Evolutionary conservation across 495 filamentous ascomycete species (phyloP).

Genomic region (Daldinia decipiens): DNA sequence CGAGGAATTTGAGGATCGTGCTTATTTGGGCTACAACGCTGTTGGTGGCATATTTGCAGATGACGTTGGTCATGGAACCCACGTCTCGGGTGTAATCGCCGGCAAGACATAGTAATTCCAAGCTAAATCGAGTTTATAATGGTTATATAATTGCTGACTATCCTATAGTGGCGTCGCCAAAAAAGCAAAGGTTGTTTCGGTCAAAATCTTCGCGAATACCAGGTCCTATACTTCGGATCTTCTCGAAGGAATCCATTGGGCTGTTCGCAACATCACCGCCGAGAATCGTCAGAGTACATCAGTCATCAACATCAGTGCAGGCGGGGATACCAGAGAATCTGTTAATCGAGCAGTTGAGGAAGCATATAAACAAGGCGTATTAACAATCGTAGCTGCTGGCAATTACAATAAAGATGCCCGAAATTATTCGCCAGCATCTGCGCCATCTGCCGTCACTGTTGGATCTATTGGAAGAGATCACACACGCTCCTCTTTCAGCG

Average conservation of each 20-base stretch:
- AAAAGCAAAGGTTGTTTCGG: conserved; percentile 66
- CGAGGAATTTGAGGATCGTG: conserved; percentile 65
- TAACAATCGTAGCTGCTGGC: conserved; percentile 62
- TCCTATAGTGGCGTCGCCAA: conserved; percentile 65
- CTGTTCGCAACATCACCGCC: conserved; percentile 55
- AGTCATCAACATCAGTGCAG: conserved; percentile 60
- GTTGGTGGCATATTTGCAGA: conserved; percentile 55
- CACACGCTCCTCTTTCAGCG: conserved; percentile 64
- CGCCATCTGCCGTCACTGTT: conserved; percentile 64
- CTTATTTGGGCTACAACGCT: conserved; percentile 64
- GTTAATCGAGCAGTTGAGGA: conserved; percentile 60
- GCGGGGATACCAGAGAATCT: conserved; percentile 58
- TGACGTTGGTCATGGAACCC: conserved; percentile 71
- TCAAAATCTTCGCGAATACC: conserved; percentile 65
- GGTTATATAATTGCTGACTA: conserved; percentile 12
- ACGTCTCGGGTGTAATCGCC: conserved; percentile 69
- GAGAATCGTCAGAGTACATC: conserved; percentile 49
- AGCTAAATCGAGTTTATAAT: background rate
- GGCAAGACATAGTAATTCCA: conserved; percentile 47
- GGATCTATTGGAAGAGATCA: conserved; percentile 61
- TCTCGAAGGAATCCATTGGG: conserved; percentile 67
- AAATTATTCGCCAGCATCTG: conserved; percentile 64
- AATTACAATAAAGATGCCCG: conserved; percentile 55
- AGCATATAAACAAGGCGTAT: conserved; percentile 58
- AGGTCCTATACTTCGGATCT: conserved; percentile 58